Base-by-base conservation (phyloP, 345 rosid species). In the Sisymbrium altissimum region DNA sequence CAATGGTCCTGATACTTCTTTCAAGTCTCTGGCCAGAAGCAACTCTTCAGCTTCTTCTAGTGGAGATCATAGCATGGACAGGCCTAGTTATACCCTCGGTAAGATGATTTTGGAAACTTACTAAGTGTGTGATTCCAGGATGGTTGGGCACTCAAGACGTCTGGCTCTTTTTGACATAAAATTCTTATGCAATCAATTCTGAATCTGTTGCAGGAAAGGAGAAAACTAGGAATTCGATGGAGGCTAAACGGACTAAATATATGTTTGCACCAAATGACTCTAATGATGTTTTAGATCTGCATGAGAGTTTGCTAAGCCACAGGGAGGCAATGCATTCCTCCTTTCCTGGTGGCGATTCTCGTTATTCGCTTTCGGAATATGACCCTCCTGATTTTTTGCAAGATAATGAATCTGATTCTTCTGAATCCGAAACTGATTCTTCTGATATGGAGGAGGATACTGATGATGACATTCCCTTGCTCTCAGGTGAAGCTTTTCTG, bases 361-460 rank as follows among this genome's bases (percentile, higher is more conserved):
- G 84, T 64, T 83, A 64, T 61, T 66, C 59, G 58, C 77, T 77
- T 63, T 73, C 80, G 18, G 64, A 80, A 54, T 78, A 81, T 73
- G 92, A 81, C 70, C 70, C 84, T 67, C 84, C 86, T 48, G 88
- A 84, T 23, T 81, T 83, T 36, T 50, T 81, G 84, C 89, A 89
- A 75, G 88, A 80, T 71, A 67, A 53, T 68, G 94, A 81, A 74
- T 81, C 84, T 56, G 90, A 79, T 45, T 83, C 85, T 73, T 81
- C 92, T 33, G 93, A 81, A 71, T 84, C 90, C 29, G 83, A 85
- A 67, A 81, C 88, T 78, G 96, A 88, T 77, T 88, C 96, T 50
- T 90, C 96, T 33, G 92, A 89, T 78, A 92, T 96, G 73, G 97
- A 91, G 77, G 85, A 86, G 55, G 93, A 90, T 76, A 80, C 87